A percentile compares a stretch with the other conserved stretches of the same genome.
These are phyloP conservation scores for Brassica incana DNA, from an alignment of 345 rosid genomes.

Conservation along the genomic window DNA sequence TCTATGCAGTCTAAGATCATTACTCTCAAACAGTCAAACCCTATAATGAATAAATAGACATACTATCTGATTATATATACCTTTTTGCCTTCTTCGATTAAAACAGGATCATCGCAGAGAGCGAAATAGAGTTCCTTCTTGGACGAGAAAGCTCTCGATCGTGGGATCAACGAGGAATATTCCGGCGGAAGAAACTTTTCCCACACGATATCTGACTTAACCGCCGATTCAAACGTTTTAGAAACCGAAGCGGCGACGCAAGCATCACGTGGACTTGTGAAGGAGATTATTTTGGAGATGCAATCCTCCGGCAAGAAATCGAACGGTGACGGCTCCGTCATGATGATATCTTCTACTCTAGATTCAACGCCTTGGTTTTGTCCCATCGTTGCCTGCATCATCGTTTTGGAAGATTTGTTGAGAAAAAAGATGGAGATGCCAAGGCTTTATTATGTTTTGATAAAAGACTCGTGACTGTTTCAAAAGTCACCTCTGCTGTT, in stretches of 20 bases:
- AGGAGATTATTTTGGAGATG: constrained; percentile 45
- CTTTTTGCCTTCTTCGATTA: constrained; percentile 3
- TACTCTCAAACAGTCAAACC: neutral
- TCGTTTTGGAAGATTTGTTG: neutral
- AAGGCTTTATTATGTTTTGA: neutral
- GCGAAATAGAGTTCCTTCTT: constrained; percentile 49
- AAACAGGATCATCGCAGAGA: constrained; percentile 34
- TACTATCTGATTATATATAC: neutral
- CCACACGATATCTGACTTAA: constrained; percentile 52
- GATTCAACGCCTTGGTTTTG: constrained; percentile 1
- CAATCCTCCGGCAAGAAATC: neutral
- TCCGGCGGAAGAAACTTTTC: constrained; percentile 49
- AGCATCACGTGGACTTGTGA: constrained; percentile 46
- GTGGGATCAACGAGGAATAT: constrained; percentile 5
- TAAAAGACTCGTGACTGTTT: neutral
- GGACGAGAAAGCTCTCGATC: constrained; percentile 11
- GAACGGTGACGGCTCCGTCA: constrained; percentile 12
- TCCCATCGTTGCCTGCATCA: neutral
- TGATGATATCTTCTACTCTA: neutral
- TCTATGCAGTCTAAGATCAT: neutral
- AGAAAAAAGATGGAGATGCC: neutral
- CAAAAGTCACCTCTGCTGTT: neutral
- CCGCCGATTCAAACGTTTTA: constrained; percentile 37
- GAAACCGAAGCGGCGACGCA: constrained; percentile 45
- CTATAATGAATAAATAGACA: neutral